Evolutionary conservation across 768 basidiomycete species (phyloP).

Genomic region (Leccinellum albellum): DNA sequence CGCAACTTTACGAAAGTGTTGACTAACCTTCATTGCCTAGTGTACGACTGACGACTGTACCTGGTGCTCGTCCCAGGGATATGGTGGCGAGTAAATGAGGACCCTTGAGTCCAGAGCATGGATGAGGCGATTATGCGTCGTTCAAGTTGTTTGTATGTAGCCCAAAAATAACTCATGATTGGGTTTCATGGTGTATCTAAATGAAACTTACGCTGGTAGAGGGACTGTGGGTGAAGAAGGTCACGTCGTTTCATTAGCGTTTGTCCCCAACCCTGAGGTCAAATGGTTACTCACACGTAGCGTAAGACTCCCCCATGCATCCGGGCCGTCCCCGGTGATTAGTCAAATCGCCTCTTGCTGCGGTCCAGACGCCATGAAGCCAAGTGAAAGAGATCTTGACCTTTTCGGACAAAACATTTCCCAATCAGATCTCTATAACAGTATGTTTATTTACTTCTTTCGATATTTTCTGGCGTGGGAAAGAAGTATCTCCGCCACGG

Average conservation of each 20-base stretch:
- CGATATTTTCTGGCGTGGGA: neutral
- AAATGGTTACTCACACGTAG: too few relatives aligned
- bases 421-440: too few relatives aligned
- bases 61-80: neutral
- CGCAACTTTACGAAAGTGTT: neutral
- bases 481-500: neutral
- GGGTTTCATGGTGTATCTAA: neutral
- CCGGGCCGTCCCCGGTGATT: neutral
- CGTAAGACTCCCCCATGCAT: too few relatives aligned
- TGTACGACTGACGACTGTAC: slow-evolving; percentile 35
- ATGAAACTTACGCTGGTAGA: slow-evolving; percentile 15
- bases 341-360: neutral
- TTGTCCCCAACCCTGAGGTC: neutral
- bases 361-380: neutral
- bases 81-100: neutral
- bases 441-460: neutral
- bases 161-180: neutral
- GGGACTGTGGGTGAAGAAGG: slow-evolving; percentile 2
- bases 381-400: too few relatives aligned
- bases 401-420: neutral
- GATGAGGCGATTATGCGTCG: neutral
- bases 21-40: slow-evolving; percentile 27
- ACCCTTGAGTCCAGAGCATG: neutral
- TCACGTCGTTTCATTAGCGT: neutral
- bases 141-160: neutral